Base-by-base conservation (phyloP, 805 yeast species). In the Wickerhamomyces sydowiorum region DNA sequence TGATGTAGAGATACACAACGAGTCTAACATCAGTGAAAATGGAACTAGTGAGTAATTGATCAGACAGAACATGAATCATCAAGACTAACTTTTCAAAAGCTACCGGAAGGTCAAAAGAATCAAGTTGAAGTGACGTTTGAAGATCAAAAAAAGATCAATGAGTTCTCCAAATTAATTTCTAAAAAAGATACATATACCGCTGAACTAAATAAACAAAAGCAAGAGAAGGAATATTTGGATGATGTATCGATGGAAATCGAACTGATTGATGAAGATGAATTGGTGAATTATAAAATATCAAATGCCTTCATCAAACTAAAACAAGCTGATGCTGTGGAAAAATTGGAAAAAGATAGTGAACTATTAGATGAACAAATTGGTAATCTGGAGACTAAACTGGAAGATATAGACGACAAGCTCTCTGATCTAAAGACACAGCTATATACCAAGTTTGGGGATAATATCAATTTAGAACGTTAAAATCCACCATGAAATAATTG, bases 81-180 rank as follows among this genome's bases (percentile, higher is more conserved):
- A 8, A 18, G 17, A 30, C 33, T 30, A 30, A 30, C 32, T 17
- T 29, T 30, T 30, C 33, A 29, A 29, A 28, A 52, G 49, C 52
- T 69, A 25, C 73, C 74, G 8, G 69, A 68, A 46, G 74, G 74
- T 1, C 59, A 66, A 47, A 55, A 59, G 47, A 69, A 69, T 44
- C 62, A 56, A 37, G 61, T 60, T 6, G 65, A 65, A 45, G 74
- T 69, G 6, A 57, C 65, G 6, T 60, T 57, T 33, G 54, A 77
- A 44, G 98, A 91, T 60, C 99, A 91, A 66, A 81, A 85, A 58
- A 78, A 78, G 57, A 91, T 91, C 67, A 93, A 91, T 64, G 79
- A 79, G 59, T 91, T 93, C 59, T 86, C 96, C 14, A 84, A 89
- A 36, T 70, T 89, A 47, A 86, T 89, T 45, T 70, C 80, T 49